phyloP scores from a whole-genome alignment of 805 yeast genomes.

The Yamadazyma endophytica region DNA sequence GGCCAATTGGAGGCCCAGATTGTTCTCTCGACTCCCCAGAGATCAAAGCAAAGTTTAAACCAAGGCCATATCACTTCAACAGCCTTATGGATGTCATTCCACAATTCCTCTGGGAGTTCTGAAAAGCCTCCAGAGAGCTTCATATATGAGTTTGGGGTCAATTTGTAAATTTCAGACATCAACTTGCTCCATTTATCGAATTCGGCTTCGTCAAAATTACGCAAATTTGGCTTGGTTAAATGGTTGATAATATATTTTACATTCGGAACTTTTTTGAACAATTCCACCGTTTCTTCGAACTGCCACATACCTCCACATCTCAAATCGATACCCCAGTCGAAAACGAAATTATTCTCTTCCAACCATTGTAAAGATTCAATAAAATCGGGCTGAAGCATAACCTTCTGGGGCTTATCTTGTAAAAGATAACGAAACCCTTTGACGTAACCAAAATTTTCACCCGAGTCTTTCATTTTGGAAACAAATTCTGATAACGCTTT shows the following conservation, averaged over 20 bases:
- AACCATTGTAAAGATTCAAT: slow-evolving; percentile 32
- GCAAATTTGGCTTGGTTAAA: slow-evolving; percentile 40
- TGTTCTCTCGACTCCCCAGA: slow-evolving; percentile 25
- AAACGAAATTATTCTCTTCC: slow-evolving; percentile 21
- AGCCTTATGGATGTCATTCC: slow-evolving; percentile 10
- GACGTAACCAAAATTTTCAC: slow-evolving; percentile 11
- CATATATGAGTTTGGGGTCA: slow-evolving; percentile 22
- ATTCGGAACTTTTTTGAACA: slow-evolving; percentile 21
- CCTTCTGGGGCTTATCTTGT: slow-evolving; percentile 39
- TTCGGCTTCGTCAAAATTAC: slow-evolving; percentile 12
- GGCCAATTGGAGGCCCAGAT: slow-evolving; percentile 48
- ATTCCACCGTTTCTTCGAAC: slow-evolving; percentile 28
- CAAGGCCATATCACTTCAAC: slow-evolving; percentile 25
- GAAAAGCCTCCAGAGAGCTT: slow-evolving; percentile 42
- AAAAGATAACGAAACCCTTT: slow-evolving; percentile 42
- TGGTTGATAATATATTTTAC: slow-evolving; percentile 37
- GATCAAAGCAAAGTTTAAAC: slow-evolving; percentile 22
- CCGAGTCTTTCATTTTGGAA: slow-evolving; percentile 8
- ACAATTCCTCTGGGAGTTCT: slow-evolving; percentile 23
- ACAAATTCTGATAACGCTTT: slow-evolving; percentile 14
- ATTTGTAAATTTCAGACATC: slow-evolving; percentile 15
- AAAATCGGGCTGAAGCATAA: slow-evolving; percentile 24
- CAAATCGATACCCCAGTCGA: slow-evolving; percentile 43
- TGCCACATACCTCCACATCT: slow-evolving; percentile 35
- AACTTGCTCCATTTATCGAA: slow-evolving; percentile 14